Evolutionary conservation across 805 yeast species (phyloP), one percentile per base, ranked within the genome.

Genomic region (Lipomyces sp.): DNA sequence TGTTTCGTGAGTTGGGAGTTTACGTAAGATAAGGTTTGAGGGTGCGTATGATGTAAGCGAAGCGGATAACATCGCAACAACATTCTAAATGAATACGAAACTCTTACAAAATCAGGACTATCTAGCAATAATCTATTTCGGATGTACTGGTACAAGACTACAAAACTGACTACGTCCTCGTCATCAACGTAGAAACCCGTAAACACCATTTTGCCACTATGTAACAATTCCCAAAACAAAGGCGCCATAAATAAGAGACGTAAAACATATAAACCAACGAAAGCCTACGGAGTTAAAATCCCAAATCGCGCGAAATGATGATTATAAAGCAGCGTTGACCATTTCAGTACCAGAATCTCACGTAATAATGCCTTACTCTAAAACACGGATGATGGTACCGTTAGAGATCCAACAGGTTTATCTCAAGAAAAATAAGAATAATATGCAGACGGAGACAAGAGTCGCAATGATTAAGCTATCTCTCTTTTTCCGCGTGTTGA

Each of bases 401-500:
- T n/a, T 42, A 24, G 24, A 42, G 7, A 18, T 18, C 48, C 48
- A n/a, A 42, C n/a, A 15, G 1, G 10, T 6, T 48, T 57, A 68
- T 53, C 71, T 57, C 48, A 64, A 35, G 58, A 68, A 68, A 24
- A 68, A 67, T 37, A 69, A 50, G 18, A 58, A 45, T 56, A 94
- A 73, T 34, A 93, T 86, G 79, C 98, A 90, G 37, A 84, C 65
- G 1, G 91, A 83, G 37, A 93, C 87, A 60, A 95, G 83, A 2
- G 83, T 72, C 1, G 97, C 94, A 74, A 94, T 78, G n/a, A 94
- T 89, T 35, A 94, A 76, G 30, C 96, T 88, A 77, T 95, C 97
- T 64, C 97, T 86, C 80, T 88, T 90, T 77, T 93, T 88, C 74
- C 98, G 84, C 2, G 97, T 88, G 76, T 92, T 92, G 71, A 94